Percentiles rank a stretch among this genome's conserved stretches.
These are phyloP conservation scores for Pythium utonaiense DNA, from an alignment of 352 stramenopile species.

Conservation along the genomic window DNA sequence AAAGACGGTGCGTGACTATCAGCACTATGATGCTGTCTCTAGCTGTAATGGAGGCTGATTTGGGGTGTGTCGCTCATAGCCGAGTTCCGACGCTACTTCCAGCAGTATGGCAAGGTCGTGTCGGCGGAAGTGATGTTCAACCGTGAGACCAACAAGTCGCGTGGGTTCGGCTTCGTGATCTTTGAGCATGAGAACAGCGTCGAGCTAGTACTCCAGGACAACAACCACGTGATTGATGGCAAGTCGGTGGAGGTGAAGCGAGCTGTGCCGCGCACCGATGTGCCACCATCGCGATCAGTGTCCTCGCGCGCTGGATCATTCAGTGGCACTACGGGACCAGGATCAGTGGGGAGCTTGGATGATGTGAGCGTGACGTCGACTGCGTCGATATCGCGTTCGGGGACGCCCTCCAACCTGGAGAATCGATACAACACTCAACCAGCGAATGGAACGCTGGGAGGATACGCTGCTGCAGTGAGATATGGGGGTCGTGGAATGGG, in stretches of 20 bases:
- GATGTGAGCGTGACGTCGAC: conserved; percentile 52
- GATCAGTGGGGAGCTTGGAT: conserved; percentile 69
- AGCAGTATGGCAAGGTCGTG: conserved; percentile 91
- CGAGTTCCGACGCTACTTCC: conserved; percentile 92
- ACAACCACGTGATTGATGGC: conserved; percentile 89
- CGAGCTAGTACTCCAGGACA: conserved; percentile 82
- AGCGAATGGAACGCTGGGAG: conserved; percentile 50
- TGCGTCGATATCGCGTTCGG: conserved; percentile 47
- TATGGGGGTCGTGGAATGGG: conserved; percentile 48
- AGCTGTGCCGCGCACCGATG: conserved; percentile 78
- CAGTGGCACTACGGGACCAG: conserved; percentile 67
- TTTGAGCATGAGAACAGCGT: conserved; percentile 89
- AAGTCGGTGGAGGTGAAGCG: conserved; percentile 90
- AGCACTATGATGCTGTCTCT: too few species aligned
- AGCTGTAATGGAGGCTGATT: neutral
- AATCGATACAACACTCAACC: conserved; percentile 21
- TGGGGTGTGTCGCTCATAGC: conserved; percentile 28
- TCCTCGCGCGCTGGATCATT: conserved; percentile 75
- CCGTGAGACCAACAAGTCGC: conserved; percentile 92
- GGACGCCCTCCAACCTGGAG: conserved; percentile 47
- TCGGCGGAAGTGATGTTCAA: conserved; percentile 95
- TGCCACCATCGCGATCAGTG: conserved; percentile 66
- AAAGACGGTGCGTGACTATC: conserved; percentile 79
- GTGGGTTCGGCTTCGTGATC: conserved; percentile 93
- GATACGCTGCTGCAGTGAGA: conserved; percentile 80